Evolutionary conservation across 164 flowering plant species (phyloP).

Genomic region (Piper betle): DNA sequence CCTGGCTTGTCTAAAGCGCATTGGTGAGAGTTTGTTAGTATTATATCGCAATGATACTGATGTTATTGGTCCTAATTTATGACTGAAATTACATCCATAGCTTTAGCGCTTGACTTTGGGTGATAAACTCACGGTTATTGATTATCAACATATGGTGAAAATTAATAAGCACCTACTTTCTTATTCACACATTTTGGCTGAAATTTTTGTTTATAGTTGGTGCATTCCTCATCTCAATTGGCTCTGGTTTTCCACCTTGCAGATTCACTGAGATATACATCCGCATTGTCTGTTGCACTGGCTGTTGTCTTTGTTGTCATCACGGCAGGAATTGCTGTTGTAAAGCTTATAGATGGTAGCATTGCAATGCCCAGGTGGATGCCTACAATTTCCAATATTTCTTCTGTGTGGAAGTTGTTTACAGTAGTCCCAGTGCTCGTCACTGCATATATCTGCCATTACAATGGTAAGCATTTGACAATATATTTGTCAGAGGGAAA

Average conservation of each 20-base stretch:
- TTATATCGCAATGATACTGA: background rate
- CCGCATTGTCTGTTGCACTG: slow-evolving; percentile 61
- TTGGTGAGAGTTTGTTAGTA: slow-evolving; percentile 26
- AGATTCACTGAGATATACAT: slow-evolving; percentile 75
- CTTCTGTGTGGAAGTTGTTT: slow-evolving; percentile 67
- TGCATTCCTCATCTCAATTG: background rate
- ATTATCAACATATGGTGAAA: too few species aligned
- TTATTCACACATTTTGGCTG: background rate
- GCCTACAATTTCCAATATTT: slow-evolving; percentile 35
- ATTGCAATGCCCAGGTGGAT: slow-evolving; percentile 41
- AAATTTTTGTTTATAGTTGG: background rate
- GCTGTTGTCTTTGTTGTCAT: slow-evolving; percentile 63
- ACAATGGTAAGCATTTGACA: slow-evolving; percentile 33
- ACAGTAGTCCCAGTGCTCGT: slow-evolving; percentile 54
- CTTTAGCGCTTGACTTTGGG: background rate
- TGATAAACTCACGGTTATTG: too few species aligned
- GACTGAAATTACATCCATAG: background rate
- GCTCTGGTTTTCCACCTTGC: slow-evolving; percentile 1
- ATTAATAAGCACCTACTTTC: background rate
- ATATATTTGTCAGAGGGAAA: too few species aligned
- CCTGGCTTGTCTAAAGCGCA: slow-evolving; percentile 59
- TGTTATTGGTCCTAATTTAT: background rate
- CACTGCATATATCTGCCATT: slow-evolving; percentile 75
- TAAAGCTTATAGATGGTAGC: slow-evolving; percentile 38
- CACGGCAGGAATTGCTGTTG: slow-evolving; percentile 32